Percentiles rank a stretch among this genome's conserved stretches.
Evolutionary conservation across 306 rosid species (phyloP).

Genomic region (Gynostemma pentaphyllum): DNA sequence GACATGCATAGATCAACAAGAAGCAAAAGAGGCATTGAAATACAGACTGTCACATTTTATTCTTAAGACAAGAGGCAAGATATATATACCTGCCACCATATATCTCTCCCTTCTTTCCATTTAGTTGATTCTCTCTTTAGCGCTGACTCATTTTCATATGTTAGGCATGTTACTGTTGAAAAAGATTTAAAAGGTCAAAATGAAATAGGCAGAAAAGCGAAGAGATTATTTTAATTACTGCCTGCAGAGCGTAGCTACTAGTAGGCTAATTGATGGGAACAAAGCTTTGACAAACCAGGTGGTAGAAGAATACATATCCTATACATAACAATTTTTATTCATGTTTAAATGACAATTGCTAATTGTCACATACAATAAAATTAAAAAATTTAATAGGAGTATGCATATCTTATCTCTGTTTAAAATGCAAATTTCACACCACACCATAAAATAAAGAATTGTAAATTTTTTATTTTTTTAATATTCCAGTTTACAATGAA

Average conservation of each 20-base stretch:
- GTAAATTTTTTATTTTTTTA: too few species aligned
- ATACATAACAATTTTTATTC: too few species aligned
- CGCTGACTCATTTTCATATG: conserved; percentile 57
- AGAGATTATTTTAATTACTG: neutral
- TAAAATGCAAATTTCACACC: too few species aligned
- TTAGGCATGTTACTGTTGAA: conserved; percentile 54
- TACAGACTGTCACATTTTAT: neutral
- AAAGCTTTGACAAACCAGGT: neutral
- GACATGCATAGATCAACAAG: neutral
- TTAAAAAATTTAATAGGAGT: too few species aligned
- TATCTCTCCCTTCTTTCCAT: conserved; percentile 75
- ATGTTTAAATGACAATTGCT: too few species aligned
- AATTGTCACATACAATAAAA: too few species aligned
- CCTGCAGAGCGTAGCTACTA: too few species aligned
- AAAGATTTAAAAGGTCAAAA: conserved; percentile 12
- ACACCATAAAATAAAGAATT: too few species aligned
- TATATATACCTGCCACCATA: conserved; percentile 96
- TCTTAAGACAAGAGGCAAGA: neutral
- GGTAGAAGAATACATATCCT: neutral
- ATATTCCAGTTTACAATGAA: too few species aligned
- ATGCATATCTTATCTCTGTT: too few species aligned
- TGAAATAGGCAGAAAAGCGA: conserved; percentile 4
- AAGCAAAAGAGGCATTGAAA: neutral
- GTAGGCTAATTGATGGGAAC: neutral
- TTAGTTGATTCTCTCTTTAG: conserved; percentile 57